phyloP scores from a whole-genome alignment of 305 asterid genomes.

The Fraxinus latifolia region DNA sequence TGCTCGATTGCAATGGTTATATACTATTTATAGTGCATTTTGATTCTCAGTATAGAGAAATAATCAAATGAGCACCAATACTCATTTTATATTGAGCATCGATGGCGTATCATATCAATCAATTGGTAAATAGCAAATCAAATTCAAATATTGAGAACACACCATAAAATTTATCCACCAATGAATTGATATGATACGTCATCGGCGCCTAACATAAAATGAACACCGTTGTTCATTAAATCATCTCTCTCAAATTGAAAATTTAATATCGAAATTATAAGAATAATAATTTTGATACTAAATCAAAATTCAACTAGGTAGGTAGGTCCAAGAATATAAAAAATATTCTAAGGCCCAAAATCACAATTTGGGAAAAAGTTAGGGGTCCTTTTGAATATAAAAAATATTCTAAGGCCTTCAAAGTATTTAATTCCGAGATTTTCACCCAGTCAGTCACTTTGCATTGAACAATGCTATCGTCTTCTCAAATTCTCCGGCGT shows the following conservation, averaged over 20 bases:
- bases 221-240: background rate
- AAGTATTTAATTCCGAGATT: background rate
- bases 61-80: background rate
- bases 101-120: background rate
- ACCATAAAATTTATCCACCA: background rate
- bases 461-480: constrained; percentile 41
- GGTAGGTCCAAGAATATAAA: background rate
- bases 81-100: background rate
- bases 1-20: background rate
- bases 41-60: background rate
- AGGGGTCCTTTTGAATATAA: background rate
- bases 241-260: background rate
- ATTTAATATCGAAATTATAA: background rate
- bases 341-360: background rate
- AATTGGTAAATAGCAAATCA: background rate
- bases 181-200: background rate
- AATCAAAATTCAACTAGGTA: background rate
- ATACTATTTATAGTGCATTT: background rate
- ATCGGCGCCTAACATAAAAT: no score
- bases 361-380: background rate
- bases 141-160: background rate
- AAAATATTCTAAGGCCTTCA: background rate
- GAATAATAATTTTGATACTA: background rate
- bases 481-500: constrained; percentile 75
- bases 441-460: background rate